Evolutionary conservation across 805 yeast species (phyloP).

Genomic region (Tetrapisispora arboricola): DNA sequence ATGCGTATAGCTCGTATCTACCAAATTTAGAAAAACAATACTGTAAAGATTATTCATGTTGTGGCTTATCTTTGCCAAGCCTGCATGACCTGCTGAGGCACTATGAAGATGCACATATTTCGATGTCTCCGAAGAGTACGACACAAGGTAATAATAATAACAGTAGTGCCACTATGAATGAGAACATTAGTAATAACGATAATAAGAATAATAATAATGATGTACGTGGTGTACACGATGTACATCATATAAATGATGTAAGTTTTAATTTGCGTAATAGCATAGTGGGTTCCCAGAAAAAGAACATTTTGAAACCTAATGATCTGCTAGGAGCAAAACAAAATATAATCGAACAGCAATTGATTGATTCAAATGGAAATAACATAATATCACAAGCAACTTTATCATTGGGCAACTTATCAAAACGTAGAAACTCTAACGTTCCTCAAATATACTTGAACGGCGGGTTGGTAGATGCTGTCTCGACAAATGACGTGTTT

Average conservation of each 20-base stretch:
- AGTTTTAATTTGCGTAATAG: background rate
- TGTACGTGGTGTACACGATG: too few species aligned
- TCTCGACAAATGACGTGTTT: slow-evolving; percentile 90
- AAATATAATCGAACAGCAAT: slow-evolving; percentile 1
- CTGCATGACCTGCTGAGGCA: slow-evolving; percentile 88
- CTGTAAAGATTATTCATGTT: slow-evolving; percentile 93
- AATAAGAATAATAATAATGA: too few species aligned
- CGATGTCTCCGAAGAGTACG: slow-evolving; percentile 32
- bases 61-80: slow-evolving; percentile 88
- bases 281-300: background rate
- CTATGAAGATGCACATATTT: slow-evolving; percentile 91
- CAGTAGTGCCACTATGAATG: too few species aligned
- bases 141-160: too few species aligned
- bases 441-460: slow-evolving; percentile 32
- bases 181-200: too few species aligned
- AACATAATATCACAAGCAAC: background rate
- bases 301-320: background rate
- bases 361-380: background rate
- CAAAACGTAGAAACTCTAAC: background rate
- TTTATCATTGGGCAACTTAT: background rate
- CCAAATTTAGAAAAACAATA: slow-evolving; percentile 93
- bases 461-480: slow-evolving; percentile 59
- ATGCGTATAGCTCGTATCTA: slow-evolving; percentile 59
- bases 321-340: background rate
- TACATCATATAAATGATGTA: too few species aligned